A percentile compares a stretch with the other conserved stretches of the same genome.
Conservation (phyloP, 2,329 filamentous ascomycete genomes). For the Trichoderma asperellum region DNA sequence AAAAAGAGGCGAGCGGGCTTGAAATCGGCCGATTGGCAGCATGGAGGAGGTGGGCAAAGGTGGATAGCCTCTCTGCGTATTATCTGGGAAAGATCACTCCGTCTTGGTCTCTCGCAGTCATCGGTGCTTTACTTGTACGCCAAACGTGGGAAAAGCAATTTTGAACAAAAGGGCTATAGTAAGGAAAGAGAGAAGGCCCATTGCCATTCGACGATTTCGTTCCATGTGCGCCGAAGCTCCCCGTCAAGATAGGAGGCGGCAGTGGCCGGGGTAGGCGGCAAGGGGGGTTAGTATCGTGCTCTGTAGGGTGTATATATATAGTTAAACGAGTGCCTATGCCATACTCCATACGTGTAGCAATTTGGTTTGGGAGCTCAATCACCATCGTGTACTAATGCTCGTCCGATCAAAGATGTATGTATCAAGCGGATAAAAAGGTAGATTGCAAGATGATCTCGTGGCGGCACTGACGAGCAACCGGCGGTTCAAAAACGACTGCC, state of each 20-base stretch:
- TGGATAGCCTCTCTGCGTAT: neutral
- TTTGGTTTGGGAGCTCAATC: constrained; percentile 8
- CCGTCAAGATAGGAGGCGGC: constrained; percentile 23
- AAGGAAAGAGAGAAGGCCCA: neutral
- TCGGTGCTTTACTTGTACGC: neutral
- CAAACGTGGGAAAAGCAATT: neutral
- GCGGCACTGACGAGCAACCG: constrained; percentile 19
- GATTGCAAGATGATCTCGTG: constrained; percentile 25
- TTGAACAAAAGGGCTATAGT: neutral
- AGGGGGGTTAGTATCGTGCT: neutral
- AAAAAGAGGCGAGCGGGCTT: neutral
- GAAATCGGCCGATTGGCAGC: constrained; percentile 11
- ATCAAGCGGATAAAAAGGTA: constrained; percentile 26
- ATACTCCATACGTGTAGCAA: neutral
- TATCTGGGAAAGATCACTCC: constrained; percentile 3
- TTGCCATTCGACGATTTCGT: constrained; percentile 17
- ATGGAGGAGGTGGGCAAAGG: neutral
- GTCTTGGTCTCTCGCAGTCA: constrained; percentile 5
- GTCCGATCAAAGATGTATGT: constrained; percentile 22
- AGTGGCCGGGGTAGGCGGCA: constrained; percentile 1
- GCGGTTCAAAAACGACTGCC: constrained; percentile 19
- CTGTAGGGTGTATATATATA: neutral
- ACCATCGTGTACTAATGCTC: constrained; percentile 4
- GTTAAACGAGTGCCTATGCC: neutral
- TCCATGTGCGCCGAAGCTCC: constrained; percentile 26